A percentile compares a stretch with the other conserved stretches of the same genome.
Conservation (phyloP, 2,329 filamentous ascomycete species). For the Penicillium palitans region DNA sequence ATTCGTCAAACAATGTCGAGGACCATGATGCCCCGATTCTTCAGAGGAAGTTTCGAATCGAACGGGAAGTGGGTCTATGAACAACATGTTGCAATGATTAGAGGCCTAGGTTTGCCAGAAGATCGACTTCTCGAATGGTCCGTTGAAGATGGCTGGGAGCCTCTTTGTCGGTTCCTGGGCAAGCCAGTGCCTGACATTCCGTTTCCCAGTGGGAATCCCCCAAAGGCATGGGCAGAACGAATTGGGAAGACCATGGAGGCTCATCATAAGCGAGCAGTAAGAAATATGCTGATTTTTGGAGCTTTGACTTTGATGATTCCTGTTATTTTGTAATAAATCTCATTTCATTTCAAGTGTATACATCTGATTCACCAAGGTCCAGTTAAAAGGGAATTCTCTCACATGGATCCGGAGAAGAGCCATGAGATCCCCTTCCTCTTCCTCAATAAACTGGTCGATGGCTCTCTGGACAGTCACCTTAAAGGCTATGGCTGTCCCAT, state of each 20-base stretch:
- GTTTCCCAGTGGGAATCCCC: slow-evolving; percentile 14
- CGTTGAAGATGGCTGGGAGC: slow-evolving; percentile 33
- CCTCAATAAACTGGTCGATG: too few relatives aligned
- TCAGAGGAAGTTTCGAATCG: slow-evolving; percentile 12
- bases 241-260: slow-evolving; percentile 17
- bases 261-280: slow-evolving; percentile 17
- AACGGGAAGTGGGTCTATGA: slow-evolving; percentile 14
- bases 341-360: too few relatives aligned
- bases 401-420: too few relatives aligned
- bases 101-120: slow-evolving; percentile 17
- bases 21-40: slow-evolving; percentile 19
- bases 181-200: slow-evolving; percentile 2
- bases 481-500: too few relatives aligned
- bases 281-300: slow-evolving; percentile 18
- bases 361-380: too few relatives aligned
- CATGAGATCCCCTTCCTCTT: too few relatives aligned
- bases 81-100: slow-evolving; percentile 22
- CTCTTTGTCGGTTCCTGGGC: slow-evolving; percentile 20
- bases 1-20: slow-evolving; percentile 19
- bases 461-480: too few relatives aligned
- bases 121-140: slow-evolving; percentile 28
- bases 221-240: slow-evolving; percentile 19
- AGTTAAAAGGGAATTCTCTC: too few relatives aligned
- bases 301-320: background rate
- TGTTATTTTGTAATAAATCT: background rate